These are phyloP conservation scores for Trichoderma sp. DNA, from an alignment of 2,329 filamentous ascomycete species.

Conservation along the genomic window DNA sequence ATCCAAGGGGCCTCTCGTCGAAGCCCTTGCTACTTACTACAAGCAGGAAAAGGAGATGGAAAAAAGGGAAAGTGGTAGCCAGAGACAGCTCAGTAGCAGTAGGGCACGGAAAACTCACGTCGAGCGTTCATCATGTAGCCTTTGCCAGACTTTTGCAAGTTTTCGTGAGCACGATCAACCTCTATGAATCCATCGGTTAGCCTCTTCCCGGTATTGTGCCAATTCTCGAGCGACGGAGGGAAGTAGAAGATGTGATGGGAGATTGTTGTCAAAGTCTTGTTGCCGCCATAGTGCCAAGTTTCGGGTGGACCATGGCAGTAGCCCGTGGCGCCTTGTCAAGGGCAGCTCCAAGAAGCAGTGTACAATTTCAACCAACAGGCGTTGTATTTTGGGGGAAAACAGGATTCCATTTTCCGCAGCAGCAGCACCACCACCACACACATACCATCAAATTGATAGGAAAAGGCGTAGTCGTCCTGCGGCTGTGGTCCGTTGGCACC, in stretches of 20 bases:
- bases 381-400: not conserved
- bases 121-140: slow-evolving; percentile 73
- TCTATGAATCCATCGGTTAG: slow-evolving; percentile 55
- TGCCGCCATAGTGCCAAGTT: not conserved
- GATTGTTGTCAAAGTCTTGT: too few species aligned
- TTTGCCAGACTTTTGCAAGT: slow-evolving; percentile 95
- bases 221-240: not conserved
- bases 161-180: slow-evolving; percentile 93
- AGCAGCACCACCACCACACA: too few species aligned
- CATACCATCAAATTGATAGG: slow-evolving; percentile 87
- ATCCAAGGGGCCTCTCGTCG: slow-evolving; percentile 13
- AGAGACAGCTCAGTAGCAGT: not conserved
- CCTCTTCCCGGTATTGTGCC: not conserved
- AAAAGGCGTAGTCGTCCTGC: slow-evolving; percentile 79
- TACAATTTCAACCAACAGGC: not conserved
- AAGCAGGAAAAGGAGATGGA: not conserved
- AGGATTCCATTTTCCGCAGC: not conserved
- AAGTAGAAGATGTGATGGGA: not conserved
- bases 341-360: not conserved
- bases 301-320: not conserved
- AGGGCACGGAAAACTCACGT: slow-evolving; percentile 67
- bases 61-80: not conserved
- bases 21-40: slow-evolving; percentile 15
- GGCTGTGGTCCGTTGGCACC: slow-evolving; percentile 74
- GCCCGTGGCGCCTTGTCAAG: not conserved